Base-by-base conservation (phyloP, 371 early-diverging fungal genomes). In the Apophysomyces sp. region DNA sequence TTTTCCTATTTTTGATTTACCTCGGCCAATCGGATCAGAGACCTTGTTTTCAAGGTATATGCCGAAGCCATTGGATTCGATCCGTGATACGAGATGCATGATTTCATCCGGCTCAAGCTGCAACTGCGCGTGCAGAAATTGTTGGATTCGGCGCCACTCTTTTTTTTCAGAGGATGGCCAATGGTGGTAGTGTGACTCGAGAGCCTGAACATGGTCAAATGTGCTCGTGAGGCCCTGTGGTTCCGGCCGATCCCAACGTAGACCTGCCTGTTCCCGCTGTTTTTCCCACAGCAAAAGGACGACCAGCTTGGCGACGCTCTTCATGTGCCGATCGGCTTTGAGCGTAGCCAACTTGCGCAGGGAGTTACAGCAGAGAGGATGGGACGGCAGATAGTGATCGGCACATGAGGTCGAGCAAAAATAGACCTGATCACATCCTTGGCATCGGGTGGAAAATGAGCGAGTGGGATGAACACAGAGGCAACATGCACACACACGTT, bases 11-110 rank as follows among this genome's bases (percentile, higher is more conserved):
- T 28, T 51, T 53, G 15, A 32, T 37, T 56, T 63, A 61, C 68
- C 68, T 68, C 68, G 39, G 27, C 61, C 68, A n/a, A 61, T 59
- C 29, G 58, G 57, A 9, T 58, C 64, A 5, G 41, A 37, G 30
- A 44, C 54, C 24, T 44, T 52, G 28, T 57, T 57, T 60, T 56
- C 49, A 51, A 69, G 52, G 65, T 66, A 81, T 8, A 85, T 49
- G 9, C 85, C 85, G 67, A 85, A 85, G 2, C 80, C 76, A 58
- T 85, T 85, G 55, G 75, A 74, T 59, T 85, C 85, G 36, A 85
- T 76, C 41, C 65, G 58, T 26, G 77, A 76, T 9, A 81, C 68
- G 31, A 81, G 59, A 53, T 81, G 74, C 72, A 83, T 67, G 24
- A 72, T 55, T 53, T 69, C 67, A 28, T 57, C 27, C 8, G 40